These are phyloP conservation scores for Circinella minor DNA, from an alignment of 371 early-diverging fungal species.

Conservation along the genomic window DNA sequence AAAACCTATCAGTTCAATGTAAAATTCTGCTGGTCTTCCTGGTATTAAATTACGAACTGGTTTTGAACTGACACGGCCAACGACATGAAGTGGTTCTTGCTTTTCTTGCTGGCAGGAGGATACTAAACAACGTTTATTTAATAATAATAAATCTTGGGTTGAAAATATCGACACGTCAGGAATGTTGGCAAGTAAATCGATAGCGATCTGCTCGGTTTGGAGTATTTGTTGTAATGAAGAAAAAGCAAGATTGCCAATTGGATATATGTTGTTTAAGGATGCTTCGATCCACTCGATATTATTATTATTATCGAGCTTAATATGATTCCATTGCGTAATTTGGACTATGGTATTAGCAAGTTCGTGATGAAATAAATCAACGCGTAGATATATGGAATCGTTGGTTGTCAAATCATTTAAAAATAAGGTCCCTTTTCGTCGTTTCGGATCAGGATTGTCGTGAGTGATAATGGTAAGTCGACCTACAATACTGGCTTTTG, in stretches of 20 bases:
- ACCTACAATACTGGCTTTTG: conserved; percentile 2
- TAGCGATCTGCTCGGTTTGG: background rate
- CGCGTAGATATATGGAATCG: conserved; percentile 12
- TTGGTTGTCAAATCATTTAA: conserved; percentile 9
- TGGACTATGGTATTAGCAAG: background rate
- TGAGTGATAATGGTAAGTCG: background rate
- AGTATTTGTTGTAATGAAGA: conserved; percentile 9
- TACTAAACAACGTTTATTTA: background rate
- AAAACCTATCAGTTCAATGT: conserved; percentile 13
- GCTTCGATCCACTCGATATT: conserved; percentile 16
- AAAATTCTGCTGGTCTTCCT: conserved; percentile 10
- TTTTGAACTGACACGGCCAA: background rate
- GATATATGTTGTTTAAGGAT: conserved; percentile 8
- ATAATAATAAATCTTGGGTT: background rate
- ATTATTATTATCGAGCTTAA: background rate
- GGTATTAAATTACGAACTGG: background rate
- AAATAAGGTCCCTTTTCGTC: conserved; percentile 10
- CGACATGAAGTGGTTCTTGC: background rate
- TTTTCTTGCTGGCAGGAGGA: background rate
- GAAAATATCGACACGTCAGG: background rate
- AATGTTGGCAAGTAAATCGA: background rate
- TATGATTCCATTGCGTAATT: conserved; percentile 23
- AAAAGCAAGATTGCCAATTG: background rate
- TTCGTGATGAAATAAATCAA: conserved; percentile 18
- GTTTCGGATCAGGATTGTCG: background rate